Conservation (phyloP, 2,329 filamentous ascomycete species). For the Basipetospora chlamydospora region DNA sequence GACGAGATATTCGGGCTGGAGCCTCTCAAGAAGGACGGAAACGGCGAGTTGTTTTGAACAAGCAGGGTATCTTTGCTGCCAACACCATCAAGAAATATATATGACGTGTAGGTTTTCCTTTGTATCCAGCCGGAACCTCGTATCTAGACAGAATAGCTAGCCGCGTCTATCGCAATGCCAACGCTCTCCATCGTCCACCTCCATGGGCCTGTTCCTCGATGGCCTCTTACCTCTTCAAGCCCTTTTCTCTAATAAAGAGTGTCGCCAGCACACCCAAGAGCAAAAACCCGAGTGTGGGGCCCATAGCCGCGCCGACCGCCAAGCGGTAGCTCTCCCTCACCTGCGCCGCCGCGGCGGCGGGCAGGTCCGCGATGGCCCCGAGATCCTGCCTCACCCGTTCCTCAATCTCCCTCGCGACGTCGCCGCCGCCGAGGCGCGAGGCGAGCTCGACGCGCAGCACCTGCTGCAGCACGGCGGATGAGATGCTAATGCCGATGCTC, state of each 20-base stretch:
- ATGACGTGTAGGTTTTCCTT: too few relatives aligned
- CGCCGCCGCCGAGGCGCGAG: slow-evolving; percentile 35
- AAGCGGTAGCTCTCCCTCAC: slow-evolving; percentile 53
- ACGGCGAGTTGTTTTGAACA: not conserved
- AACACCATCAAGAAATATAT: not conserved
- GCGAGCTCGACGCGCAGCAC: slow-evolving; percentile 43
- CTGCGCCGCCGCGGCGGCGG: slow-evolving; percentile 40
- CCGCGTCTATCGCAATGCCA: too few relatives aligned
- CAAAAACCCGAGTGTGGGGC: slow-evolving; percentile 21
- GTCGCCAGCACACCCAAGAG: slow-evolving; percentile 23
- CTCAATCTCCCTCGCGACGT: slow-evolving; percentile 50
- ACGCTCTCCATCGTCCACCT: too few relatives aligned
- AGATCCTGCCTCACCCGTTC: slow-evolving; percentile 55
- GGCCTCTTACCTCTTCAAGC: slow-evolving; percentile 29
- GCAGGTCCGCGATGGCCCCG: slow-evolving; percentile 50
- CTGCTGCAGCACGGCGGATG: slow-evolving; percentile 58
- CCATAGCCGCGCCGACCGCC: slow-evolving; percentile 25
- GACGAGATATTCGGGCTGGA: slow-evolving; percentile 43
- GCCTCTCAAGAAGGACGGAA: slow-evolving; percentile 19
- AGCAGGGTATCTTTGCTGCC: not conserved
- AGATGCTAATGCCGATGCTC: slow-evolving; percentile 59
- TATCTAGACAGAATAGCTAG: too few relatives aligned
- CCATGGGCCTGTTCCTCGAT: too few relatives aligned
- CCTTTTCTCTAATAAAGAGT: slow-evolving; percentile 43
- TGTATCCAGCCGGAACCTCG: too few relatives aligned